phyloP scores from a whole-genome alignment of 306 rosid species.

The Hippophae gyantsensis region DNA sequence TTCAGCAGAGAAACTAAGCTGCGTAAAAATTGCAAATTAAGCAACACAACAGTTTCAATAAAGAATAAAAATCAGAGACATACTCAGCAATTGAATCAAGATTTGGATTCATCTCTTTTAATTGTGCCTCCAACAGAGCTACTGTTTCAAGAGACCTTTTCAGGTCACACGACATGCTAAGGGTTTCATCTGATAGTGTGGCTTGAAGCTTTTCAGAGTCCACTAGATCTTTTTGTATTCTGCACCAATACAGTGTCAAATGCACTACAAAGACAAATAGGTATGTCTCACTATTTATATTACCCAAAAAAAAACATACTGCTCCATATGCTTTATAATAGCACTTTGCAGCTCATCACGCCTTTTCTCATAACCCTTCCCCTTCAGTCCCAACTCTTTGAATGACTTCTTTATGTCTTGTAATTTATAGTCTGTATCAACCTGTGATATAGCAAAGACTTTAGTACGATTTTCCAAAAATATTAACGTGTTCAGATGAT shows the following conservation, averaged over 20 bases:
- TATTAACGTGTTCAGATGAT: not conserved
- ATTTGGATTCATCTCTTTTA: constrained; percentile 95
- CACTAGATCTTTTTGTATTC: constrained; percentile 77
- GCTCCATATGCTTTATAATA: constrained; percentile 74
- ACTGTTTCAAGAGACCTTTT: constrained; percentile 74
- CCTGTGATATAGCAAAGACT: constrained; percentile 34
- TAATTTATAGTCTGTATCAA: constrained; percentile 76
- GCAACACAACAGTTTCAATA: not conserved
- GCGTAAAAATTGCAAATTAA: constrained; percentile 8
- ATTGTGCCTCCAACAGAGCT: constrained; percentile 61
- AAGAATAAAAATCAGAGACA: constrained; percentile 10
- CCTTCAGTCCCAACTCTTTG: constrained; percentile 70
- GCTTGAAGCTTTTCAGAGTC: constrained; percentile 76
- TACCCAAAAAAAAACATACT: constrained; percentile 38
- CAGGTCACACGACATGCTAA: constrained; percentile 49
- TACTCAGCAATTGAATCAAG: constrained; percentile 97
- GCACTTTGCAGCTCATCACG: constrained; percentile 67
- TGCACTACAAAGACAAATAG: not conserved
- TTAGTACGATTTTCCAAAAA: too few species aligned
- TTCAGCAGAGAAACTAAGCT: constrained; percentile 10
- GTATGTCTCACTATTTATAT: constrained; percentile 10
- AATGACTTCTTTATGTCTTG: constrained; percentile 72
- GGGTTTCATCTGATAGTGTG: constrained; percentile 45
- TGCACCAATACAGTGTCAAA: constrained; percentile 13
- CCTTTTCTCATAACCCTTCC: constrained; percentile 62